Evolutionary conservation across 768 basidiomycete genomes (phyloP), one percentile per base, ranked within the genome.

Genomic region (Tylopilus intermedius): DNA sequence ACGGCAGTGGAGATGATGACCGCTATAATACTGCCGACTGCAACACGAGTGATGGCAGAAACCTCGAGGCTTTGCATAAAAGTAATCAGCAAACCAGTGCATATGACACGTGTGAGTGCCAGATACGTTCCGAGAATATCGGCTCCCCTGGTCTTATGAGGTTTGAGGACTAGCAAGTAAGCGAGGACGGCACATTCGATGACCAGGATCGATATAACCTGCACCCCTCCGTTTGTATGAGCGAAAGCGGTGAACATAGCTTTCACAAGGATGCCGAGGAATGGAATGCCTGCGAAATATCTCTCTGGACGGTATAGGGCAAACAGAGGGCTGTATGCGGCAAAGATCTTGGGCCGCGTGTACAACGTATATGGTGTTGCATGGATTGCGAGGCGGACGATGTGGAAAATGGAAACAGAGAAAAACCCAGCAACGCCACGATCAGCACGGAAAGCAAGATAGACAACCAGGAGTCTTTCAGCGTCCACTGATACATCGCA

Each of bases 401-500:
- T 73, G 52, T 74, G 63, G 64, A 81, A 67, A 50, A 75, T 63
- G 2, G 81, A 75, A 57, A 79, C 76, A 22, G 74, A 60, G 39
- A 92, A 53, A 76, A 62, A 9, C 72, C 69, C 30, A 78, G 42
- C 30, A 88, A 68, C 43, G 67, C 70, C 43, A 88, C 61, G 65
- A 78, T 67, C 53, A 94, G 62, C 54, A 87, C 86, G 2, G 93
- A 88, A 38, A 97, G 75, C 33, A 95, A 73, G 59, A 84, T 78
- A 0, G 92, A 80, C 2, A 95, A 76, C 86, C 90, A 92, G 0
- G 93, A 94, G 69, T 97, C 93, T 53, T 80, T 73, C 56, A 94
- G 74, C 0, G 88, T 90, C 90, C 94, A 97, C 67, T 97, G 94
- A 67, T 86, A 93, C 63, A 96, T 80, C 8, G 81, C 75, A 59